Percentiles rank a stretch among this genome's conserved stretches.
Conservation (phyloP, 2,329 filamentous ascomycete genomes). For the Monilinia aucupariae region DNA sequence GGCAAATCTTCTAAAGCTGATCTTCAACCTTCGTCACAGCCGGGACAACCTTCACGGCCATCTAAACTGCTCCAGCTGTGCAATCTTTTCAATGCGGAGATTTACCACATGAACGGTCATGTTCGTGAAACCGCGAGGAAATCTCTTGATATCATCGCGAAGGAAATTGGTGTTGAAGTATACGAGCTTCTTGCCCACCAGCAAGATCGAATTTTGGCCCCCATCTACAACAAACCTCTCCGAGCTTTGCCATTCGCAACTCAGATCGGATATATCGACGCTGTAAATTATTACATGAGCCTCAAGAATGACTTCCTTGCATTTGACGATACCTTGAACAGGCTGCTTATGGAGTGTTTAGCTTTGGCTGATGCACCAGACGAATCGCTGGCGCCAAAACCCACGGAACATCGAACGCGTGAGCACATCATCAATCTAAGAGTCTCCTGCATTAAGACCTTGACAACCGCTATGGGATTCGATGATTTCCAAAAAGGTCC, state of each 20-base stretch:
- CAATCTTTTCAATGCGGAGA: constrained; percentile 76
- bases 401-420: constrained; percentile 89
- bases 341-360: constrained; percentile 86
- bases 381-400: constrained; percentile 86
- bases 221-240: constrained; percentile 92
- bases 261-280: constrained; percentile 97
- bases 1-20: constrained; percentile 78
- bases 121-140: constrained; percentile 82
- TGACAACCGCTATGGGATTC: constrained; percentile 90
- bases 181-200: constrained; percentile 86
- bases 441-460: constrained; percentile 85
- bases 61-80: constrained; percentile 71
- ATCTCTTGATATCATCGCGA: constrained; percentile 74
- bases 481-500: constrained; percentile 80
- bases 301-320: constrained; percentile 83
- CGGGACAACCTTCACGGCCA: constrained; percentile 54
- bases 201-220: constrained; percentile 80
- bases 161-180: constrained; percentile 70
- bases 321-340: constrained; percentile 87
- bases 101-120: constrained; percentile 93
- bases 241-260: constrained; percentile 88
- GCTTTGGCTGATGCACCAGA: constrained; percentile 93
- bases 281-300: constrained; percentile 89
- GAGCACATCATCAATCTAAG: constrained; percentile 87
- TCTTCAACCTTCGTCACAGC: constrained; percentile 46